Evolutionary conservation across 805 yeast genomes (phyloP), one percentile per base, ranked within the genome.

Genomic region (Grigorovia yakushimaensis): DNA sequence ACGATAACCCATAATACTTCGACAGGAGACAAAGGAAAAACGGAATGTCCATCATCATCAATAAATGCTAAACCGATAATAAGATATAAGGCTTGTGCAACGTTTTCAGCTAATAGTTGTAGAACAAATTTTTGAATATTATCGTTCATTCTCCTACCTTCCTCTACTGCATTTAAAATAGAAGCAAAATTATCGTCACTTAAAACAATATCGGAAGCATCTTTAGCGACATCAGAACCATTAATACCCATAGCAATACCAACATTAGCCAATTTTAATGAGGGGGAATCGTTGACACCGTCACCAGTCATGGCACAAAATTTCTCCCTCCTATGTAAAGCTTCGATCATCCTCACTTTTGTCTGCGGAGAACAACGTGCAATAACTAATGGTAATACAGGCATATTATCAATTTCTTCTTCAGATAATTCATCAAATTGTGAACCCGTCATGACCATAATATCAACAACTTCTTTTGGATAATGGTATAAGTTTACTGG

Each of bases 301-400:
- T 89, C 98, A 58, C 98, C 98, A n/a, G 98, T 89, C 96, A 91
- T 89, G 17, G 97, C 98, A 50, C 93, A 97, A 52, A 89, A 81
- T 63, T 88, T 94, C 35, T 94, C 95, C 60, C 95, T 78, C 61
- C 79, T 77, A 64, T 89, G 95, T 52, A 89, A 73, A 1, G 96
- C 96, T 60, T 84, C 81, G 22, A 88, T 94, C 70, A 88, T 89
- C 49, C 85, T 74, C 47, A 89, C 88, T 62, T 88, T 88, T 60
- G 91, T 95, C 60, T 88, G 95, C 1, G 97, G 97, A 0, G 96
- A 82, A 20, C 96, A 87, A 70, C 97, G 79, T 1, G 97, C 96
- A 72, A 89, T 87, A 3, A 88, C 88, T 20, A 93, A 78, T 17
- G 93, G 95, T 51, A 80, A 74, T 47, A 81, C 80, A 51, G 89